These are phyloP conservation scores for Microbotryum scabiosae DNA, from an alignment of 1,284 basidiomycete species.

Conservation along the genomic window DNA sequence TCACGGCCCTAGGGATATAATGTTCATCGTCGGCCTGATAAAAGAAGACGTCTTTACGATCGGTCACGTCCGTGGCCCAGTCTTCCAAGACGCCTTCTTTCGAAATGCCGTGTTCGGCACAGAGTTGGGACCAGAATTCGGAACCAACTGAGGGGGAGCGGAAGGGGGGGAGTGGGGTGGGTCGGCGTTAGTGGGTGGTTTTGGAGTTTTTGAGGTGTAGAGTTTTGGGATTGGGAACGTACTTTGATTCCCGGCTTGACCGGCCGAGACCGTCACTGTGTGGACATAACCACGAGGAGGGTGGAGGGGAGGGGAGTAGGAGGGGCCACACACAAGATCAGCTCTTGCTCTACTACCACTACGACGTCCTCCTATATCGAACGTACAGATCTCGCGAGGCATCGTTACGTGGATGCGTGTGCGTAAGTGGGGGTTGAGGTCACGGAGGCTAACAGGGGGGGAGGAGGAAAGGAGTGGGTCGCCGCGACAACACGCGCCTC, in stretches of 20 bases:
- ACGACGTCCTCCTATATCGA: not conserved
- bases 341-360: too few species aligned
- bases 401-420: constrained; percentile 1
- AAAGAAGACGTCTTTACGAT: constrained; percentile 99
- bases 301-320: too few species aligned
- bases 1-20: constrained; percentile 92
- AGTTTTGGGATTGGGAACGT: constrained; percentile 27
- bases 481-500: too few species aligned
- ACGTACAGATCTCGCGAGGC: constrained; percentile 27
- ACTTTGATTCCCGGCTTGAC: constrained; percentile 97
- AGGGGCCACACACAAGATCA: not conserved
- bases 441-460: too few species aligned
- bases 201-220: too few species aligned
- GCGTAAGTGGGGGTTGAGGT: too few species aligned
- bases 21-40: constrained; percentile 99
- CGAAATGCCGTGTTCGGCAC: constrained; percentile 91
- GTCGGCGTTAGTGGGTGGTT: too few species aligned
- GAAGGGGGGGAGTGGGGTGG: not conserved
- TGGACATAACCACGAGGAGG: not conserved
- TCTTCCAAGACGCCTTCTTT: constrained; percentile 88
- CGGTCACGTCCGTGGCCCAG: constrained; percentile 70
- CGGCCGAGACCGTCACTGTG: constrained; percentile 68
- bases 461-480: too few species aligned
- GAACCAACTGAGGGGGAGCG: constrained; percentile 58
- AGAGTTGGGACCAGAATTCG: constrained; percentile 90